Base-by-base conservation (phyloP, 768 basidiomycete species). In the Phaffia tasmanica region DNA sequence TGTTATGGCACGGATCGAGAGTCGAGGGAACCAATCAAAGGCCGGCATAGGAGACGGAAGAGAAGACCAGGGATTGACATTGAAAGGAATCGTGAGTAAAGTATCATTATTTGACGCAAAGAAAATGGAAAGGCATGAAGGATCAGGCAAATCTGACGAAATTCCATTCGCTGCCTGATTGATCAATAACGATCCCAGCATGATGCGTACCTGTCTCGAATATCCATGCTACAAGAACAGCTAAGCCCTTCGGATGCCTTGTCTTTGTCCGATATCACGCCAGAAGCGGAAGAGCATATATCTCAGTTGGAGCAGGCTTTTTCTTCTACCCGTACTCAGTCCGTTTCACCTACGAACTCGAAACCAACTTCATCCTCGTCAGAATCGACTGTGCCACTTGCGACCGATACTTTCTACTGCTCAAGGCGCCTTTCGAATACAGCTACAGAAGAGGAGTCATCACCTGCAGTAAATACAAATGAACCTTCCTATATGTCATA, bases 1-100 rank as follows among this genome's bases (percentile, higher is more conserved):
- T 46, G 59, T 61, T 29, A 61, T 61, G 59, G 59, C 27, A 27
- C 59, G 59, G 25, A 49, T 61, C 21, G 59, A 61, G 46, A 49
- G 46, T n/a, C 46, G 59, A 61, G 59, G 25, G 46, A 27, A 48
- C 11, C 46, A 35, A 49, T 11, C 46, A 49, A 14, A 49, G 47
- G 59, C 32, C 25, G 7, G 59, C 25, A 4, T 27, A 48, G 46
- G 30, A 27, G 6, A 49, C 59, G 59, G 30, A 1, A 29, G 57
- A 46, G 59, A 61, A 27, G 59, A 61, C 23, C 46, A 61, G 25
- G 59, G 59, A 35, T 27, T 46, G 9, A 61, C 59, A 15, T 49
- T 61, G 47, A 35, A 29, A 25, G 59, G 59, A 18, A 61, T 61
- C 46, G 59, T 61, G 47, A 32, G 59, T 61, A 8, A 57, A 27